phyloP scores from a whole-genome alignment of 441 rosid species.

The Pelargonium citronellum region DNA sequence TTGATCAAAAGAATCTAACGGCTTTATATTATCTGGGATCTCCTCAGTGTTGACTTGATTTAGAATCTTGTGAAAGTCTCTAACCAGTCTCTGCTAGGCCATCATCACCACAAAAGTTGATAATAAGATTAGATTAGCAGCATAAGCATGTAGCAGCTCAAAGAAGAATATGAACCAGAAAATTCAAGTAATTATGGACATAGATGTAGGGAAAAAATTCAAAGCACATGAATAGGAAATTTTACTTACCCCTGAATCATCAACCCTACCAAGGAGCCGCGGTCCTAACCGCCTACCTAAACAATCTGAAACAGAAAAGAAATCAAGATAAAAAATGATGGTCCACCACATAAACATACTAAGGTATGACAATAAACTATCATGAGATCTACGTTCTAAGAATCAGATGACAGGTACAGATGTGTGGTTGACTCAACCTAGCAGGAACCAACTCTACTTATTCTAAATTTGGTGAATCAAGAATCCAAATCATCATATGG shows the following conservation, averaged over 20 bases:
- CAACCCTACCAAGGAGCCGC: slow-evolving; percentile 75
- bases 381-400: not conserved
- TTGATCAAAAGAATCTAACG: slow-evolving; percentile 71
- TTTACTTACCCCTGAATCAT: slow-evolving; percentile 83
- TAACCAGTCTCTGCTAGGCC: slow-evolving; percentile 66
- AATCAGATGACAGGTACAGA: not conserved
- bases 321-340: slow-evolving; percentile 21
- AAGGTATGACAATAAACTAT: not conserved
- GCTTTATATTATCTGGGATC: slow-evolving; percentile 77
- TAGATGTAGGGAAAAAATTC: not conserved
- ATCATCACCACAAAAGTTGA: slow-evolving; percentile 27
- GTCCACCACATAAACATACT: slow-evolving; percentile 16
- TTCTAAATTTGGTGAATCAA: not conserved
- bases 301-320: slow-evolving; percentile 59
- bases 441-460: not conserved
- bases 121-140: slow-evolving; percentile 17
- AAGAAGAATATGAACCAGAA: slow-evolving; percentile 6
- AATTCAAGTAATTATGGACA: not conserved
- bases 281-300: slow-evolving; percentile 98
- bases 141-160: slow-evolving; percentile 14
- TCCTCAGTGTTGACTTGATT: slow-evolving; percentile 70
- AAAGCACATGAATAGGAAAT: slow-evolving; percentile 6
- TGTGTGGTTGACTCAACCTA: not conserved
- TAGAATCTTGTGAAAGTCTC: slow-evolving; percentile 75
- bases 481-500: not conserved